Evolutionary conservation across 495 filamentous ascomycete genomes (phyloP), one percentile per base, ranked within the genome.

Genomic region (Talaromyces wortmannii): DNA sequence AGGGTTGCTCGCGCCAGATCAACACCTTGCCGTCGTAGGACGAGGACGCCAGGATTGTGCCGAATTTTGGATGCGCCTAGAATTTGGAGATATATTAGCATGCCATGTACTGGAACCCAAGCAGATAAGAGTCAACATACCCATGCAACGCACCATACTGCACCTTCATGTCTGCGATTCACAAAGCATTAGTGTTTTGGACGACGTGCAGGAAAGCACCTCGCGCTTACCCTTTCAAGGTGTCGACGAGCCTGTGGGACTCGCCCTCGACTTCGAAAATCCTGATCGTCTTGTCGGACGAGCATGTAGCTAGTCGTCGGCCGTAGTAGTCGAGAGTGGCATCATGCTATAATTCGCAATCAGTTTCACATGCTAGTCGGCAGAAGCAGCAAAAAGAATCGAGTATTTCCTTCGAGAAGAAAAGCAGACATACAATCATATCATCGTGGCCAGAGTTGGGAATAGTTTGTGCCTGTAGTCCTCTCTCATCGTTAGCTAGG

Each of bases 181-280:
- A 45, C 17, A 23, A 29, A 43, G 10, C 29, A 36, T 53, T 13
- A 43, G 32, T 17, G 11, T 42, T 42, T 16, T 33, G 18, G 33
- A 17, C 10, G 12, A 32, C 18, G 17, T 31, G n/a, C 30, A 31
- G 13, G 42, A 7, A 46, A 32, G 12, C 0, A 36, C 15, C 12
- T 17, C 8, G 31, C 13, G 58, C 77, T 56, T 83, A 95, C 92
- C 92, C 92, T 73, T 94, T 95, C 60, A 97, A 77, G 33, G 94
- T 98, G 76, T 97, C 94, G 23, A 87, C 85, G 51, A 97, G 74
- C 48, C 89, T 81, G 71, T 99, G 94, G 60, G 87, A 82, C 64
- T 96, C 91, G 59, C 92, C 91, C 70, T 97, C 94, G 50, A 97
- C 87, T 75, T 97, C 94, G 64, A 97, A 99, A 68, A 99, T 96